Evolutionary conservation across 441 rosid genomes (phyloP).

Genomic region (Jatropha multifida): DNA sequence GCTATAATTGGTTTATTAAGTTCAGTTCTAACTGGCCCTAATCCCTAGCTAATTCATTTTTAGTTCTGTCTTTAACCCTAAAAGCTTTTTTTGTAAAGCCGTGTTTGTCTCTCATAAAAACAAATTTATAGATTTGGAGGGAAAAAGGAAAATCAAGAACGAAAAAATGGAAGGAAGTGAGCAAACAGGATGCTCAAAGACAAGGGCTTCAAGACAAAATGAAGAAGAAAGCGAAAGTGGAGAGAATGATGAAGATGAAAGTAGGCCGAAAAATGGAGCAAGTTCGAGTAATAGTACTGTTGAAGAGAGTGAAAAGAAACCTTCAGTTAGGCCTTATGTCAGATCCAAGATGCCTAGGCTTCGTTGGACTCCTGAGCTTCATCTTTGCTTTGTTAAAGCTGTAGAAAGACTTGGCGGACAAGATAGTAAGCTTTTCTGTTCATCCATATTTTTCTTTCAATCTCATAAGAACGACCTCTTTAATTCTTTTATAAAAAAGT

Average conservation of each 20-base stretch:
- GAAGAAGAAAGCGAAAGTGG: constrained; percentile 31
- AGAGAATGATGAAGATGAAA: constrained; percentile 45
- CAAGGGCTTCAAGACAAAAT: constrained; percentile 27
- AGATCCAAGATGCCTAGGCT: constrained; percentile 91
- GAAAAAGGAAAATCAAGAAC: constrained; percentile 7
- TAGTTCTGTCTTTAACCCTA: constrained; percentile 5
- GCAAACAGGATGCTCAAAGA: constrained; percentile 32
- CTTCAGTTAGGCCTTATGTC: constrained; percentile 67
- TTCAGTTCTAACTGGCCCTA: constrained; percentile 19
- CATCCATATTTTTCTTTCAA: not conserved
- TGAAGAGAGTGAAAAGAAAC: constrained; percentile 65
- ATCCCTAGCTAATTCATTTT: constrained; percentile 21
- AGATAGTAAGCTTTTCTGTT: constrained; percentile 51
- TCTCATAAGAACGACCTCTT: too few species aligned
- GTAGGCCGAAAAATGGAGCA: constrained; percentile 37
- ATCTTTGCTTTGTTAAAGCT: constrained; percentile 72
- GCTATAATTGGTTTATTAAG: constrained; percentile 10
- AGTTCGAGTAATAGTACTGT: constrained; percentile 85
- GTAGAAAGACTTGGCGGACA: constrained; percentile 88
- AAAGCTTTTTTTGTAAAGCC: not conserved
- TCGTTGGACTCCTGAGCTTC: constrained; percentile 95
- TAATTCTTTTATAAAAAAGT: too few species aligned
- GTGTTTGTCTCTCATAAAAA: constrained; percentile 6
- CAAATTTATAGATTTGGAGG: constrained; percentile 1
- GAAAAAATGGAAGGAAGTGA: constrained; percentile 31